Base-by-base conservation (phyloP, 352 stramenopile genomes). In the Pythium angustatum region DNA sequence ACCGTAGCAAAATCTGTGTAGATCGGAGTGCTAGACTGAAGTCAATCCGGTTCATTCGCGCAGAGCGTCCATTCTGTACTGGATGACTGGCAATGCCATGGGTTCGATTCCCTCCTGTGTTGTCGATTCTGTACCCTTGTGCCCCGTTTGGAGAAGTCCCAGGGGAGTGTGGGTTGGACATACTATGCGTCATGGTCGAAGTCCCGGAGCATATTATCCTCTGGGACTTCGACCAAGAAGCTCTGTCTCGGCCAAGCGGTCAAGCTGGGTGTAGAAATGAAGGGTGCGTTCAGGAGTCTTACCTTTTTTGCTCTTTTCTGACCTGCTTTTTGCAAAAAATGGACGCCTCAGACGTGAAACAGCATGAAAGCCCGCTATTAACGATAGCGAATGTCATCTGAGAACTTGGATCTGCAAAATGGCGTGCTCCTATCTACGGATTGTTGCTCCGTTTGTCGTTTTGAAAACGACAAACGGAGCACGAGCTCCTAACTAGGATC, bases 331-430 rank as follows among this genome's bases (percentile, higher is more conserved):
- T n/a, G n/a, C n/a, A n/a, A n/a, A n/a, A n/a, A n/a, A n/a, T n/a
- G n/a, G n/a, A n/a, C n/a, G n/a, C n/a, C n/a, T n/a, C n/a, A n/a
- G n/a, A n/a, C n/a, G n/a, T n/a, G n/a, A n/a, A n/a, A n/a, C n/a
- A n/a, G n/a, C n/a, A n/a, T n/a, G n/a, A n/a, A n/a, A n/a, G n/a
- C n/a, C n/a, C n/a, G n/a, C n/a, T n/a, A n/a, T n/a, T n/a, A n/a
- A n/a, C n/a, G 33, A 58, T n/a, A n/a, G n/a, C n/a, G n/a, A n/a
- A n/a, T 28, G 30, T 58, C 51, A 34, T 58, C 51, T 55, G 48
- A 55, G 48, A 55, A 55, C 48, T 40, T 55, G 30, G 30, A n/a
- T 50, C 48, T 55, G 26, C 3, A 26, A 34, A 26, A 40, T 15
- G 22, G 26, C 30, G 21, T 55, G 48, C 48, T 55, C 21, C 26